Evolutionary conservation across 176 grass and related monocot species (phyloP).

Genomic region (Oropetium thomaeum): DNA sequence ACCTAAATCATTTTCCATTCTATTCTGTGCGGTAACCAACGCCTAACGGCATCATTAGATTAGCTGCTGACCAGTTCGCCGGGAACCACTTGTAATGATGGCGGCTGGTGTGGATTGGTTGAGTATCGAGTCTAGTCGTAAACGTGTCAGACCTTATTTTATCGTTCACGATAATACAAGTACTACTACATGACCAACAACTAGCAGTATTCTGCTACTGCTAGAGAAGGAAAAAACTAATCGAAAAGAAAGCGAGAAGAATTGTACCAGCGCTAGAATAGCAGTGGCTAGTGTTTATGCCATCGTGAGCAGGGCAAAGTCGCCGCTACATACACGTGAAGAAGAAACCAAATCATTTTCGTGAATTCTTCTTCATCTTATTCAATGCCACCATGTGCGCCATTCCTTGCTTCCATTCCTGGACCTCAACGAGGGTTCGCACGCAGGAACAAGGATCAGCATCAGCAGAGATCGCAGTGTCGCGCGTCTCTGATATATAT

Average conservation of each 20-base stretch:
- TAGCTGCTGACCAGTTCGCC: constrained; percentile 9
- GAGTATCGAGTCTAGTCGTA: not conserved
- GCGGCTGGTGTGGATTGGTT: not conserved
- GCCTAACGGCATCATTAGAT: constrained; percentile 2
- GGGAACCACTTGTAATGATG: not conserved
- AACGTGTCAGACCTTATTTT: not conserved
- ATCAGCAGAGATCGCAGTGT: not conserved
- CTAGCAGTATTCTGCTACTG: not conserved
- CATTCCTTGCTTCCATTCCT: not conserved
- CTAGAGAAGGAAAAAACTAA: not conserved
- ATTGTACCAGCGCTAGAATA: not conserved
- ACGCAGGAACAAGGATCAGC: not conserved
- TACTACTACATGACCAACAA: not conserved
- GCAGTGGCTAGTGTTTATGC: no score
- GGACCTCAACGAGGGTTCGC: not conserved
- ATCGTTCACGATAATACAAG: no score
- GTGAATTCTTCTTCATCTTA: not conserved
- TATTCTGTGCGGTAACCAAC: not conserved
- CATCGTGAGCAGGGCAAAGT: not conserved
- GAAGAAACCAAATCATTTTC: not conserved
- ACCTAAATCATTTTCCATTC: no score
- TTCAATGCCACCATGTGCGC: constrained; percentile 16
- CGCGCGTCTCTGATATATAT: not conserved
- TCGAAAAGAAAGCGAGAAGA: not conserved
- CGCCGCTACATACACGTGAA: not conserved